Conservation (phyloP, 768 basidiomycete genomes). For the Amanita inopinata region DNA sequence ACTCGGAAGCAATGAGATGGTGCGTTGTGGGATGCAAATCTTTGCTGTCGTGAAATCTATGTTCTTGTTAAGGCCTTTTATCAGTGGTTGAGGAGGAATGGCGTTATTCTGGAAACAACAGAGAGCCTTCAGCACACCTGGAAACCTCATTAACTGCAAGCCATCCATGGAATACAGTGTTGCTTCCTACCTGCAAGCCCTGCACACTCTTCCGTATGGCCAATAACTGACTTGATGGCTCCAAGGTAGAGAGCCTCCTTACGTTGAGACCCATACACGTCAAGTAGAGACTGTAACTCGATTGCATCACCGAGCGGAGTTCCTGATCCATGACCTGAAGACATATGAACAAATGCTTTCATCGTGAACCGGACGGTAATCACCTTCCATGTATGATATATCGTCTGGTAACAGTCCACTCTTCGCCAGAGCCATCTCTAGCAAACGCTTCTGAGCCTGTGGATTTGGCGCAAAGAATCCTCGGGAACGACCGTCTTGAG, state of each 20-base stretch:
- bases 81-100: background rate
- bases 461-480: background rate
- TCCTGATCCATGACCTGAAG: background rate
- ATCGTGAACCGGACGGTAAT: background rate
- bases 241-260: background rate
- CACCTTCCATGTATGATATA: background rate
- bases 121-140: background rate
- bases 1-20: background rate
- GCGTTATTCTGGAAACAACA: background rate
- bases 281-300: background rate
- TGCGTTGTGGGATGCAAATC: background rate
- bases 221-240: background rate
- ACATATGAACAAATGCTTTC: background rate
- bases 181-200: background rate
- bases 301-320: background rate
- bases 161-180: background rate
- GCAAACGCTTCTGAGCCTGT: background rate
- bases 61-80: background rate
- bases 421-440: background rate
- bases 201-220: constrained; percentile 1
- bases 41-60: background rate
- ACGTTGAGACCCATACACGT: background rate
- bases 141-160: background rate
- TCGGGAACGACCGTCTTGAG: background rate
- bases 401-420: background rate